Percentiles rank a stretch among this genome's conserved stretches.
Evolutionary conservation across 2,329 filamentous ascomycete species (phyloP).

Genomic region (Sporothrix brasiliensis): DNA sequence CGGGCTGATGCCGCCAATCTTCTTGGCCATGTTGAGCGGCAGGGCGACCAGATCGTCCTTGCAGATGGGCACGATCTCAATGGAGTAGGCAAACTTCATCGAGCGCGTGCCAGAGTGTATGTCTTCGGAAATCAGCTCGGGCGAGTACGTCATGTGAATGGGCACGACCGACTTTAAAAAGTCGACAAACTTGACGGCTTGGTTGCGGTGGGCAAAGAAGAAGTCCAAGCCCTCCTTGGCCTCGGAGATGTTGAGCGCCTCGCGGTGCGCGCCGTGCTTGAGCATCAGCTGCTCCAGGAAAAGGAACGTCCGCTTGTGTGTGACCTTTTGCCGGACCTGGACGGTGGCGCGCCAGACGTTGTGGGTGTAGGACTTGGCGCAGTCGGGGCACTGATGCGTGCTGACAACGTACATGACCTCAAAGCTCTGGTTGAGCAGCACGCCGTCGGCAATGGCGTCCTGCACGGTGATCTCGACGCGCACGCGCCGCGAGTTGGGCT

Average conservation of each 20-base stretch:
- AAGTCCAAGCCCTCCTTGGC: constrained; percentile 95
- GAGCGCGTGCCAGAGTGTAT: constrained; percentile 86
- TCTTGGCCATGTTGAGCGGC: constrained; percentile 84
- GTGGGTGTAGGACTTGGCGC: constrained; percentile 85
- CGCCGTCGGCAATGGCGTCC: constrained; percentile 63
- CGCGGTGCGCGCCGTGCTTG: constrained; percentile 82
- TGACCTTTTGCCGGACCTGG: constrained; percentile 94
- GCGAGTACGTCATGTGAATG: constrained; percentile 61
- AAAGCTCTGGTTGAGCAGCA: constrained; percentile 85
- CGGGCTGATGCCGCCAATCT: constrained; percentile 84
- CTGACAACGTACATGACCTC: constrained; percentile 91
- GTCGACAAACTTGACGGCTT: constrained; percentile 78
- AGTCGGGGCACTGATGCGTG: constrained; percentile 92
- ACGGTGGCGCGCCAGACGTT: constrained; percentile 85
- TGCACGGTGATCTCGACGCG: constrained; percentile 97
- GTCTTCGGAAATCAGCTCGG: constrained; percentile 80
- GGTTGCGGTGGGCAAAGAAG: constrained; percentile 85
- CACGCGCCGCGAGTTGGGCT: constrained; percentile 89
- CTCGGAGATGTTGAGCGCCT: constrained; percentile 98
- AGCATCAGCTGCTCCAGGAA: constrained; percentile 90
- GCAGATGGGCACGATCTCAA: constrained; percentile 90
- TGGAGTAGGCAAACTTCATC: constrained; percentile 93
- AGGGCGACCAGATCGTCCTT: constrained; percentile 96
- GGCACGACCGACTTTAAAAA: constrained; percentile 77
- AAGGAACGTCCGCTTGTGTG: constrained; percentile 73